phyloP scores from a whole-genome alignment of 495 filamentous ascomycete species.

The Xanthoparmelia taractica region DNA sequence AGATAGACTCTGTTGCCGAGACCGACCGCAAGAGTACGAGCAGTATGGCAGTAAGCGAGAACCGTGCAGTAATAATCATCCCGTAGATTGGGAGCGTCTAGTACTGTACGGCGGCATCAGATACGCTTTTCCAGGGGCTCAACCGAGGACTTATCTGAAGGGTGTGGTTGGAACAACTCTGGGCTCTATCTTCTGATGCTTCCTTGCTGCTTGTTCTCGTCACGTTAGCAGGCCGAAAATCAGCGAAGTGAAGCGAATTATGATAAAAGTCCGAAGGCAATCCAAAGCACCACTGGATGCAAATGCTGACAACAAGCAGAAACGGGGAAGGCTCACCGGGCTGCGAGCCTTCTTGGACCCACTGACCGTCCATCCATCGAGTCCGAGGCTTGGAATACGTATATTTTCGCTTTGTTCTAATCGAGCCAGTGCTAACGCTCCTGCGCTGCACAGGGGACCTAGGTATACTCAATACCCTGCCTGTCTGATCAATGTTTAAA shows the following conservation, averaged over 20 bases:
- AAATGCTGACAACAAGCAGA: conserved; percentile 2
- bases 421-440: conserved; percentile 15
- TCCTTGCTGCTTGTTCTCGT: conserved; percentile 15
- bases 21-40: conserved; percentile 74
- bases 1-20: conserved; percentile 75
- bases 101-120: conserved; percentile 41
- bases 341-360: conserved; percentile 44
- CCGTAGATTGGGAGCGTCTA: conserved; percentile 79
- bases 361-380: conserved; percentile 53
- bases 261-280: background rate
- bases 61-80: conserved; percentile 96
- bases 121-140: background rate
- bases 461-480: conserved; percentile 47
- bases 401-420: conserved; percentile 16
- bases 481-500: conserved; percentile 66
- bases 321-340: conserved; percentile 40
- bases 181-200: conserved; percentile 14
- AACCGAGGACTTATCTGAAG: conserved; percentile 55
- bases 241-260: background rate
- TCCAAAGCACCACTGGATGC: background rate
- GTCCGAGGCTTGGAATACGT: conserved; percentile 21
- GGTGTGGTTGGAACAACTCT: conserved; percentile 56
- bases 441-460: conserved; percentile 15
- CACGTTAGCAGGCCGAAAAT: background rate
- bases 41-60: conserved; percentile 70